phyloP scores from a whole-genome alignment of 2,329 filamentous ascomycete genomes.

The Nothophaeocryptopus gaeumannii region DNA sequence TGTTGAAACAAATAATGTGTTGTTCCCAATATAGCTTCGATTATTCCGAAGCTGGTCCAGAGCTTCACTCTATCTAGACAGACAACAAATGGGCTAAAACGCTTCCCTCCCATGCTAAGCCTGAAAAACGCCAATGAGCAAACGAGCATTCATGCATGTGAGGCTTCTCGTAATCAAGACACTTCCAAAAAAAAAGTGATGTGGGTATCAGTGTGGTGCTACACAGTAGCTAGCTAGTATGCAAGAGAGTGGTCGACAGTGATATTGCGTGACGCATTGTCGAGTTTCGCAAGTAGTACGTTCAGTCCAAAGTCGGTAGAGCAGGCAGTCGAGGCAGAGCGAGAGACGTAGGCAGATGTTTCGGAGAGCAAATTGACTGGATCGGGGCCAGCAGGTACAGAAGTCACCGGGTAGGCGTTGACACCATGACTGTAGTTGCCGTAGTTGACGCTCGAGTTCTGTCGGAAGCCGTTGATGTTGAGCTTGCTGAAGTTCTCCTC shows the following conservation, averaged over 20 bases:
- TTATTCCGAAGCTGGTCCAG: too few species aligned
- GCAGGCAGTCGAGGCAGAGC: conserved; percentile 16
- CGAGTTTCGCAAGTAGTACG: conserved; percentile 32
- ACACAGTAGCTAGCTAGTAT: conserved; percentile 2
- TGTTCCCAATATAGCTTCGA: too few species aligned
- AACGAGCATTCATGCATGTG: too few species aligned
- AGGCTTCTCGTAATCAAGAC: too few species aligned
- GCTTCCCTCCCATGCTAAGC: too few species aligned
- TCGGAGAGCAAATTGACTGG: conserved; percentile 27
- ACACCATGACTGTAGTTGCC: conserved; percentile 36
- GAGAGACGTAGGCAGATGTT: conserved; percentile 17
- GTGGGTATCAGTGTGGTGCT: conserved; percentile 14
- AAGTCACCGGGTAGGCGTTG: conserved; percentile 35
- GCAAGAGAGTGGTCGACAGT: conserved; percentile 1
- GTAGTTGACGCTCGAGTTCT: conserved; percentile 52
- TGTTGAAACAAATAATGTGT: too few species aligned
- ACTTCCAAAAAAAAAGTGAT: neutral
- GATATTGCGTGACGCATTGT: conserved; percentile 26
- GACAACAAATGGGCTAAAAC: too few species aligned
- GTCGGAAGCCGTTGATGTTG: conserved; percentile 53
- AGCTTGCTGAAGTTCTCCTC: conserved; percentile 77
- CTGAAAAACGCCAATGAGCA: too few species aligned
- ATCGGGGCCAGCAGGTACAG: conserved; percentile 27
- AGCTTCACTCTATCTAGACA: too few species aligned
- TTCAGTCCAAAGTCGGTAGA: conserved; percentile 22